phyloP scores from a whole-genome alignment of 768 basidiomycete genomes.

The Ramaria rubella region DNA sequence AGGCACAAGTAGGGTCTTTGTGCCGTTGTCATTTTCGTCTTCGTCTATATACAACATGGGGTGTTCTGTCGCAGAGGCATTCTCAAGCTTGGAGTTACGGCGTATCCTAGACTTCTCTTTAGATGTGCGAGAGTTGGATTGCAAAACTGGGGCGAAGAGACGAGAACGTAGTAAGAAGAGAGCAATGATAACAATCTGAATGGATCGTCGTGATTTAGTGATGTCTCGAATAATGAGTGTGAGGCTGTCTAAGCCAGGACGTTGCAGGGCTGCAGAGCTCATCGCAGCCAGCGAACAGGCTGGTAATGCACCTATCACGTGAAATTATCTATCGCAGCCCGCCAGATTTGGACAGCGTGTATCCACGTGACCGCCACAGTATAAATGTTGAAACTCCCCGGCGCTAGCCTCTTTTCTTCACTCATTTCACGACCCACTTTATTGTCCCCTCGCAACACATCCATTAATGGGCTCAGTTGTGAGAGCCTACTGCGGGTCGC shows the following conservation, averaged over 20 bases:
- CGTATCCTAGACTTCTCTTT: no score
- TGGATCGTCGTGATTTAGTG: not conserved
- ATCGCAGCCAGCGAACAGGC: not conserved
- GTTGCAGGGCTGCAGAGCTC: not conserved
- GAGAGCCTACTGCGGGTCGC: constrained; percentile 12
- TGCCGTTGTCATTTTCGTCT: constrained; percentile 53
- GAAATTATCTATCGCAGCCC: not conserved
- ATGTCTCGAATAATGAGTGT: not conserved
- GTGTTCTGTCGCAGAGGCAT: no score
- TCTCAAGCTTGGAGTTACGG: no score
- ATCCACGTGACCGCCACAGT: not conserved
- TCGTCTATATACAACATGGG: constrained; percentile 59
- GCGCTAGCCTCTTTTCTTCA: constrained; percentile 2
- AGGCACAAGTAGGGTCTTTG: constrained; percentile 60
- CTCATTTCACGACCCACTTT: constrained; percentile 13
- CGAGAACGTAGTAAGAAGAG: constrained; percentile 10
- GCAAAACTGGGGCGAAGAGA: not conserved
- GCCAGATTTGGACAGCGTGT: not conserved
- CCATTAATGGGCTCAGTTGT: constrained; percentile 1
- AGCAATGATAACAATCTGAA: constrained; percentile 7
- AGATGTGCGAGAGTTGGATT: not conserved
- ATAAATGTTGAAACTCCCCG: not conserved
- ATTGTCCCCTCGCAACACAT: constrained; percentile 11
- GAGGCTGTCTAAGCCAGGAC: not conserved
- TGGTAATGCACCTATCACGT: not conserved